Base-by-base conservation (phyloP, 176 grass and related monocot species). In the Triticum turgidum region DNA sequence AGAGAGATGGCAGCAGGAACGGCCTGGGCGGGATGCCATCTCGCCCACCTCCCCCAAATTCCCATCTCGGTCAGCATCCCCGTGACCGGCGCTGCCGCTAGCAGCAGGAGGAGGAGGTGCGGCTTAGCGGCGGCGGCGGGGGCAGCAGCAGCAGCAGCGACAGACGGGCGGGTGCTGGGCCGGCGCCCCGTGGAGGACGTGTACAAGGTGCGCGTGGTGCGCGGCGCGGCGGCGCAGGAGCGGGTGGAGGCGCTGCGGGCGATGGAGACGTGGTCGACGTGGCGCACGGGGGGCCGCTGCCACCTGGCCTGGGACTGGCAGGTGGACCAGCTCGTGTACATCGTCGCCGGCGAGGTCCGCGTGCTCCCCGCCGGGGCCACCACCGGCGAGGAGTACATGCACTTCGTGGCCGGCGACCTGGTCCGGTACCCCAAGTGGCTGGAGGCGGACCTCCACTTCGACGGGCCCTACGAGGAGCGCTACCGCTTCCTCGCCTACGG, bases 361-460 rank as follows among this genome's bases (percentile, higher is more conserved):
- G 96, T 98, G 12, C 86, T 98, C 39, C 96, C 93, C 24, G 78
- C 88, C 61, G 93, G 93, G 54, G 89, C 91, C 84, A 92, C 84
- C 72, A 87, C 92, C 69, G 93, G 96, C 73, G 91, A 94, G 38
- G 79, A 89, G 39, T 88, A 80, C 91, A 98, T 98, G 96, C 91
- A 86, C 69, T 98, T 98, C 84, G 91, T 95, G 11, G 93, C 96
- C 22, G 96, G 96, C 21, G 96, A 98, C 78, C 83, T 98, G 27
- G 93, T 98, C 12, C 72, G 93, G 58, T 98, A 98, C 76, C 96
- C 93, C 38, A 95, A 93, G 80, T 98, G 93, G 93, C 61, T 98
- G 27, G 96, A 98, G 84, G 96, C 96, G 38, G 93, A 95, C 78
- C 91, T 98, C 81, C 91, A 93, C 88, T 98, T 98, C 81, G 82